Evolutionary conservation across 495 filamentous ascomycete genomes (phyloP).

Genomic region (Annulohypoxylon nitens): DNA sequence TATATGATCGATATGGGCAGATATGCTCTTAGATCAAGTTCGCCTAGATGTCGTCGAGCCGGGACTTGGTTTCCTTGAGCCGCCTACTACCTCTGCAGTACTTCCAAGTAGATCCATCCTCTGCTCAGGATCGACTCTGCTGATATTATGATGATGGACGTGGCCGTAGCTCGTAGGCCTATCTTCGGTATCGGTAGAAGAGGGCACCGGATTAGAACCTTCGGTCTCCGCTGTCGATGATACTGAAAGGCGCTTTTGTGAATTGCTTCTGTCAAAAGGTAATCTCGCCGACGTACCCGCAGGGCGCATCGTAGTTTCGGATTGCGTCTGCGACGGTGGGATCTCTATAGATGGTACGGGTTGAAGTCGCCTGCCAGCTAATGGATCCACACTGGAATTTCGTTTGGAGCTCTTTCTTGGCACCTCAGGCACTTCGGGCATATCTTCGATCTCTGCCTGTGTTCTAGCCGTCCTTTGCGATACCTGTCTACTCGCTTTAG

Average conservation of each 20-base stretch:
- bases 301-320: conserved; percentile 33
- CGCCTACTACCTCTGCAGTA: conserved; percentile 65
- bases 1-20: conserved; percentile 16
- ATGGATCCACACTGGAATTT: conserved; percentile 52
- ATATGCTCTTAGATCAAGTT: conserved; percentile 17
- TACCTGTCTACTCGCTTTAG: conserved; percentile 63
- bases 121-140: conserved; percentile 65
- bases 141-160: conserved; percentile 77
- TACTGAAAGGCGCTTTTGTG: conserved; percentile 65
- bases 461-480: conserved; percentile 48
- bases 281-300: conserved; percentile 61
- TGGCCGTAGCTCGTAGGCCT: conserved; percentile 77
- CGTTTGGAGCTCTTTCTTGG: conserved; percentile 75
- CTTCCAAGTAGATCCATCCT: conserved; percentile 57
- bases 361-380: conserved; percentile 36
- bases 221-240: conserved; percentile 63
- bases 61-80: conserved; percentile 42
- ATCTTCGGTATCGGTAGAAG: conserved; percentile 56
- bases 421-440: conserved; percentile 59
- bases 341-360: conserved; percentile 27
- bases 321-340: conserved; percentile 30
- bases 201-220: conserved; percentile 55
- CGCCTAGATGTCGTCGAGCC: conserved; percentile 39
- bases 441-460: conserved; percentile 27
- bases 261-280: conserved; percentile 71